Evolutionary conservation across 2,329 filamentous ascomycete genomes (phyloP), one percentile per base, ranked within the genome.

Genomic region (Apiospora marii): DNA sequence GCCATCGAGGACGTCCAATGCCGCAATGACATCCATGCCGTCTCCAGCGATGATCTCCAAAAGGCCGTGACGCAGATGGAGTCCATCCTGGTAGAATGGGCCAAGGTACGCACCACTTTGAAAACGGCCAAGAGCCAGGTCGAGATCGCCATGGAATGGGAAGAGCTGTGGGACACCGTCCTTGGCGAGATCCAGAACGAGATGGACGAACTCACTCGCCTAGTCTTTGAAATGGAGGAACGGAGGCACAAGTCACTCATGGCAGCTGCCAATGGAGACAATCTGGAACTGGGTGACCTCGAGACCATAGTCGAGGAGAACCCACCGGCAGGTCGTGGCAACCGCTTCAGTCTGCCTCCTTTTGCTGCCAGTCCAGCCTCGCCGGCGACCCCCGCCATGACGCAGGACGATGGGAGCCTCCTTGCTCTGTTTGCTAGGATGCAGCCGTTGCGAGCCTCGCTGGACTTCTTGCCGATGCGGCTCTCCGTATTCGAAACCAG

Each of bases 151-250:
- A 97, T 98, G 95, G 96, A 99, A 80, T 99, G 96, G 96, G 95
- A 98, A 82, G 95, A 98, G 83, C 87, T 99, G 48, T 98, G 96
- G 96, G 94, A 94, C 77, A 94, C 90, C 75, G 96, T 98, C 3
- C 86, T 99, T 3, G 96, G 95, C 64, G 96, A 98, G 80, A 98
- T 98, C 74, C 94, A 95, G 70, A 91, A 92, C 74, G 96, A 99
- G 83, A 92, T 91, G 79, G 93, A 96, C 75, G 92, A 92, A 64
- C 87, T 97, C 22, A 91, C 90, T 78, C 89, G 93, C 51, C 85
- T 98, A 68, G 94, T 98, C 43, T 98, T 98, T 79, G 95, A 98
- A 82, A 98, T 98, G 95, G 96, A 99, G 82, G 96, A 98, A 84
- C 93, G 95, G 75, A 89, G 96, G 68, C 96, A 98, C 82, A 92